Evolutionary conservation across 495 filamentous ascomycete species (phyloP).

Genomic region (Xylaria bambusicola): DNA sequence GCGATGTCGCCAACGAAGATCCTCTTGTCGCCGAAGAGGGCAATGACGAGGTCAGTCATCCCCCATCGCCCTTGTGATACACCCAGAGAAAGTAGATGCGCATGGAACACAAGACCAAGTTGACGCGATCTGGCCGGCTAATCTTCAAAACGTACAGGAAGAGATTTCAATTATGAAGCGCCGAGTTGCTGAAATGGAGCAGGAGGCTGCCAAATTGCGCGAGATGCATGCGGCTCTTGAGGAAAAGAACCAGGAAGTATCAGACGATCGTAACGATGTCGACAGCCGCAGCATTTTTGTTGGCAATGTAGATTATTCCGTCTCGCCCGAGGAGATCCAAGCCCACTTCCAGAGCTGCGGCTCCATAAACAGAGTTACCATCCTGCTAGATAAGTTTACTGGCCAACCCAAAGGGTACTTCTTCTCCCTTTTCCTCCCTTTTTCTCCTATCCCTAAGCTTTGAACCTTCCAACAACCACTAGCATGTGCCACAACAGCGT

Average conservation of each 20-base stretch:
- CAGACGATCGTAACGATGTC: conserved; percentile 93
- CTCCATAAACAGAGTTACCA: conserved; percentile 97
- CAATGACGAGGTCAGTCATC: conserved; percentile 46
- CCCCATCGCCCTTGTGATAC: not conserved
- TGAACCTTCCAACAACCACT: not conserved
- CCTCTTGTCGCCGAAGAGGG: conserved; percentile 42
- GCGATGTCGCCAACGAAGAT: conserved; percentile 32
- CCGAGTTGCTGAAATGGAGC: conserved; percentile 98
- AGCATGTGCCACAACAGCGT: not conserved
- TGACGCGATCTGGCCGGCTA: conserved; percentile 17
- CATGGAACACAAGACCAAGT: not conserved
- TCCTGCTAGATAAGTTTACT: conserved; percentile 95
- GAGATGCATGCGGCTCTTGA: conserved; percentile 95
- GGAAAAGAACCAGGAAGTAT: conserved; percentile 75
- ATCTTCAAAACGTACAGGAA: conserved; percentile 47
- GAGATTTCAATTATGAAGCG: conserved; percentile 98
- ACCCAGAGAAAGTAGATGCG: not conserved
- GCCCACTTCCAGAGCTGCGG: conserved; percentile 98
- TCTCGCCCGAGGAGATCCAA: conserved; percentile 97
- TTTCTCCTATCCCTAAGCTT: not conserved
- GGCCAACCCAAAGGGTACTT: conserved; percentile 97
- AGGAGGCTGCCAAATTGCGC: conserved; percentile 90
- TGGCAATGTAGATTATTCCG: conserved; percentile 97
- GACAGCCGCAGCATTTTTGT: conserved; percentile 97
- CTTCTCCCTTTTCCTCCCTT: not conserved